Evolutionary conservation across 345 rosid genomes (phyloP), one percentile per base, ranked within the genome.

Genomic region (Mangifera indica): DNA sequence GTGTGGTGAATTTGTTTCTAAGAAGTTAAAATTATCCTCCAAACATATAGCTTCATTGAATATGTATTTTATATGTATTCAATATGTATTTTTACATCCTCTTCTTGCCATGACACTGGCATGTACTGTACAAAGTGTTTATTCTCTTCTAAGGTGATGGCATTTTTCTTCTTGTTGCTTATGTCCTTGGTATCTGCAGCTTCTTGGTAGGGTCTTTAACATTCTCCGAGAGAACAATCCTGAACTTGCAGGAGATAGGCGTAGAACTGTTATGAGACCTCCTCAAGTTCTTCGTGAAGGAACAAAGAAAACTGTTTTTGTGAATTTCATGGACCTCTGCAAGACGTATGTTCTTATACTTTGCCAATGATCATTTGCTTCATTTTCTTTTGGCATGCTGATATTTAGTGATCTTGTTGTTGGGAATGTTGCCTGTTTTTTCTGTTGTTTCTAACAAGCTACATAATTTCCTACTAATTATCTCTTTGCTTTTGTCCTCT

Each of bases 261-360:
- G 82, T 18, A 80, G 84, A 63, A 80, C 80, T 42, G 82, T 80
- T 46, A 80, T 80, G 86, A 81, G 84, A 70, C 82, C 82, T 25
- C 84, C 86, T 9, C 80, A 80, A 57, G 82, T 83, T 70, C 80
- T 78, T 73, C 80, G 80, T 34, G 84, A 83, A 63, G 84, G 84
- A 25, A 77, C 82, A 63, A 83, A 80, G 80, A 80, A 83, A 79
- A 83, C 80, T 20, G 84, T 83, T 61, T 78, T 83, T 73, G 84
- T 76, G 58, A 83, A 83, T 75, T 83, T 83, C 72, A 83, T 77
- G 86, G 84, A 80, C 76, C 78, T 83, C 45, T 83, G 84, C 82
- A 72, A 76, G 66, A 70, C 77, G 84, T 83, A 73, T 60, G 68
- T 25, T 48, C 24, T 12, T 0, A 11, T 45, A 10, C 45, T 46